Evolutionary conservation across 2,329 filamentous ascomycete genomes (phyloP).

Genomic region (Cladophialophora chaetospira): DNA sequence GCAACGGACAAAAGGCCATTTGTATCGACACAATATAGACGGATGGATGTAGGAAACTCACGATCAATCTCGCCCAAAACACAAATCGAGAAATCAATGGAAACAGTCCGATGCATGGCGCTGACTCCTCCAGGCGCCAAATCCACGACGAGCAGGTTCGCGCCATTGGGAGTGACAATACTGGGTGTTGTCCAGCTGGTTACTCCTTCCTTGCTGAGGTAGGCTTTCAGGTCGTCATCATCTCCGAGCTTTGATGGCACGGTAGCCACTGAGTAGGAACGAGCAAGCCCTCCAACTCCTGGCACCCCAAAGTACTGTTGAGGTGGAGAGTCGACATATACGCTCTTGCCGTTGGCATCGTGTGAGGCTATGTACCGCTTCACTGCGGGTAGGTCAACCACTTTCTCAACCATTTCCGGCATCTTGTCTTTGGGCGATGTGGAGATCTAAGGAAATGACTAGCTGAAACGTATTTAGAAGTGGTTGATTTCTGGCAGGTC

Average conservation of each 20-base stretch:
- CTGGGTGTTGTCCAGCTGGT: conserved; percentile 21
- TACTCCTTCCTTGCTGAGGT: conserved; percentile 16
- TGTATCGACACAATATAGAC: not conserved
- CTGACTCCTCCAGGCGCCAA: conserved; percentile 22
- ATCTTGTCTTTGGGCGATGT: not conserved
- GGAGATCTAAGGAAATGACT: too few species aligned
- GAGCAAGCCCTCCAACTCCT: conserved; percentile 18
- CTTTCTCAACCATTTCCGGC: conserved; percentile 10
- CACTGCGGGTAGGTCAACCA: conserved; percentile 14
- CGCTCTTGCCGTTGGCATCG: conserved; percentile 24
- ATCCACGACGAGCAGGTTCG: conserved; percentile 28
- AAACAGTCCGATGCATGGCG: conserved; percentile 28
- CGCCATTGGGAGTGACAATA: conserved; percentile 26
- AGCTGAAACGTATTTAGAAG: too few species aligned
- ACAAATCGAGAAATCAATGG: conserved; percentile 29
- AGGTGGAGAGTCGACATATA: conserved; percentile 20
- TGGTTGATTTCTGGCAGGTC: too few species aligned
- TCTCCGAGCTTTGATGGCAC: conserved; percentile 22
- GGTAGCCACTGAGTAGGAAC: conserved; percentile 26
- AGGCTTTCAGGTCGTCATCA: conserved; percentile 29
- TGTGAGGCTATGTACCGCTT: conserved; percentile 26
- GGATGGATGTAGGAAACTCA: conserved; percentile 2
- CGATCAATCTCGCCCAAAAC: conserved; percentile 27
- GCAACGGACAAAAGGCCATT: not conserved
- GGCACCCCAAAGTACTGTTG: conserved; percentile 17